These are phyloP conservation scores for Aethionema arabicum DNA, from an alignment of 345 rosid species.

Conservation along the genomic window DNA sequence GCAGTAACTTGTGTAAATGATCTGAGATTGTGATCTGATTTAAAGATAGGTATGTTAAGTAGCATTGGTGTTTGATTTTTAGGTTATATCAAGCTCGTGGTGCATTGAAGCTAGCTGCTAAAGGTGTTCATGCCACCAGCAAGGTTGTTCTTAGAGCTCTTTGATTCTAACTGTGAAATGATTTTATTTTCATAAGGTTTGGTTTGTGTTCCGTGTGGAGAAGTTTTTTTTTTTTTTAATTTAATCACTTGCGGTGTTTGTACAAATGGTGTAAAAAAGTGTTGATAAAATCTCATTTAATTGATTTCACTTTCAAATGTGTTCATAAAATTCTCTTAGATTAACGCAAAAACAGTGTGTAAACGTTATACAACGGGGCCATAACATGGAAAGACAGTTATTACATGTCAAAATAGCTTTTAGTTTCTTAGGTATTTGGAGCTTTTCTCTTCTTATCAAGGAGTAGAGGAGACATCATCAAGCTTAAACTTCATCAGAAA, in stretches of 20 bases:
- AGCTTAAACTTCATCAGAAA: no score
- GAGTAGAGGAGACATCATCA: no score
- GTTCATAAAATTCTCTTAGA: constrained; percentile 1
- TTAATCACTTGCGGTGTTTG: not conserved
- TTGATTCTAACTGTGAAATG: constrained; percentile 35
- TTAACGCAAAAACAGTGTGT: not conserved
- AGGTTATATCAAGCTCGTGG: constrained; percentile 70
- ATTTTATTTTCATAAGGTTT: constrained; percentile 13
- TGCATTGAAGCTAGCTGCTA: constrained; percentile 64
- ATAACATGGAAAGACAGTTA: no score
- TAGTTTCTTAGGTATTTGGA: no score
- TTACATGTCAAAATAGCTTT: no score
- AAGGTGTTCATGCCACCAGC: constrained; percentile 64
- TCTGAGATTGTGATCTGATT: not conserved
- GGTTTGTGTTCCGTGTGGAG: not conserved
- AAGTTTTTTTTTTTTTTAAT: not conserved
- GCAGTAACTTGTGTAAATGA: not conserved
- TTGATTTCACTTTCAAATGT: constrained; percentile 2
- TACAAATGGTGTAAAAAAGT: constrained; percentile 39
- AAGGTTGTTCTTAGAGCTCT: constrained; percentile 65
- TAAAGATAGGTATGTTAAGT: not conserved
- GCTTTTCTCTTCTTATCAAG: no score
- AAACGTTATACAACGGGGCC: not conserved
- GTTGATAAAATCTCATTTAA: constrained; percentile 19
- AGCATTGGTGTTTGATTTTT: constrained; percentile 6